Base-by-base conservation (phyloP, 1,284 basidiomycete species). In the Leucoagaricus sp. region DNA sequence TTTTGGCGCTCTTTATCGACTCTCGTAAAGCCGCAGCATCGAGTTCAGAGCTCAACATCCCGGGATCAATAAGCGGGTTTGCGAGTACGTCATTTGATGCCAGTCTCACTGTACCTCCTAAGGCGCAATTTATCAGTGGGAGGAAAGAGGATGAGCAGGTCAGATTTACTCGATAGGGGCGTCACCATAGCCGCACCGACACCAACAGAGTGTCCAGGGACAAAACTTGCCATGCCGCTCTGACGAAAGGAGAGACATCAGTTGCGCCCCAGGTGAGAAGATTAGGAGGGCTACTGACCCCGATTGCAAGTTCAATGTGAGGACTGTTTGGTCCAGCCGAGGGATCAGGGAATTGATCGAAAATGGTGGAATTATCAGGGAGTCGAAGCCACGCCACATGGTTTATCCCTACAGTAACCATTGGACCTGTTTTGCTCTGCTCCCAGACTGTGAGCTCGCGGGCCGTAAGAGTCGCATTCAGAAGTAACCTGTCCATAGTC, bases 1-100 rank as follows among this genome's bases (percentile, higher is more conserved):
- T 41, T 19, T 47, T 57, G 12, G 55, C 40, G 6, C 51, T 49
- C 38, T 45, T 47, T 13, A 61, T 42, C 5, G 47, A 48, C 26
- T 61, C 45, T 46, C 41, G 34, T 6, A 61, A 21, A n/a, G 55
- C 45, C 29, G 31, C 23, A 28, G 56, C 34, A 28, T 65, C 64
- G 46, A 63, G 63, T n/a, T 57, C 58, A 36, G 64, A 60, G 13
- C 40, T 58, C 8, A 65, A 44, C 29, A 64, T 52, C 3, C 51
- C 59, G 9, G 60, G 59, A 50, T 65, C 55, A 42, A 65, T 61
- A 8, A 60, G 46, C 3, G 64, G 64, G 7, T 38, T 10, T 10
- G 58, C 59, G 29, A 64, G 60, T 4, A 59, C 58, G 42, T 63
- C 33, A 17, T 42, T 55, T 23, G 64, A 60, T 6, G 29, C 45